Evolutionary conservation across 108 stramenopile genomes (phyloP).

Genomic region (Conticribra weissflogii): DNA sequence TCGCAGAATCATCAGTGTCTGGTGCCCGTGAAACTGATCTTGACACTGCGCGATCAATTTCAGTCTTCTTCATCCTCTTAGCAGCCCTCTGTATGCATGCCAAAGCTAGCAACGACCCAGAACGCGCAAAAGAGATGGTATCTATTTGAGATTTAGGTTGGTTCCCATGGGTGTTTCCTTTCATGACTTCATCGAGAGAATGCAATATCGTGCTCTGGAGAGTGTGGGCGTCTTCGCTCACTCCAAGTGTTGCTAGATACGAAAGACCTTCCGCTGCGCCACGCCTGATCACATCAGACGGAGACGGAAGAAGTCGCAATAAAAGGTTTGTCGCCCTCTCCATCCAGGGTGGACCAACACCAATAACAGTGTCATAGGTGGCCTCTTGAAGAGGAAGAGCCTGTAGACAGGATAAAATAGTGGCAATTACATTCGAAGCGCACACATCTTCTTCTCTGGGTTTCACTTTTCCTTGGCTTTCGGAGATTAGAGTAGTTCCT

Average conservation of each 20-base stretch:
- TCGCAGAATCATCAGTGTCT: conserved; percentile 7
- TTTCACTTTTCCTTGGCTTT: conserved; percentile 54
- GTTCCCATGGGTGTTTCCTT: conserved; percentile 50
- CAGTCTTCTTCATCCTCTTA: conserved; percentile 40
- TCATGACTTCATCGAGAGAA: conserved; percentile 82
- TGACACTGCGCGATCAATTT: conserved; percentile 37
- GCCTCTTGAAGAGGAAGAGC: conserved; percentile 80
- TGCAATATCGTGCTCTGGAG: conserved; percentile 81
- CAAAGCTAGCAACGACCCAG: conserved; percentile 73
- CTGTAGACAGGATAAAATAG: conserved; percentile 74
- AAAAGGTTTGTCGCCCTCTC: conserved; percentile 75
- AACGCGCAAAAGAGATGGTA: conserved; percentile 59
- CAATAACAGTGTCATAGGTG: conserved; percentile 70
- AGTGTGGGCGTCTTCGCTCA: conserved; percentile 80
- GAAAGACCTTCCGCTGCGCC: conserved; percentile 85
- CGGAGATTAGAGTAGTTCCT: conserved; percentile 51
- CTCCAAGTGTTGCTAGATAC: conserved; percentile 75
- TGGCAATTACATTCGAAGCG: conserved; percentile 67
- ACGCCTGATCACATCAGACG: conserved; percentile 61
- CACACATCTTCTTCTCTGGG: conserved; percentile 62
- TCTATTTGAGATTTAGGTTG: conserved; percentile 57
- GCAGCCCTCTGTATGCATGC: conserved; percentile 81
- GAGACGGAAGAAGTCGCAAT: conserved; percentile 67
- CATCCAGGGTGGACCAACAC: conserved; percentile 90
- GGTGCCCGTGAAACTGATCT: conserved; percentile 42